A percentile compares a stretch with the other conserved stretches of the same genome.
phyloP scores from a whole-genome alignment of 805 yeast species.

The Brettanomyces anomalus region DNA sequence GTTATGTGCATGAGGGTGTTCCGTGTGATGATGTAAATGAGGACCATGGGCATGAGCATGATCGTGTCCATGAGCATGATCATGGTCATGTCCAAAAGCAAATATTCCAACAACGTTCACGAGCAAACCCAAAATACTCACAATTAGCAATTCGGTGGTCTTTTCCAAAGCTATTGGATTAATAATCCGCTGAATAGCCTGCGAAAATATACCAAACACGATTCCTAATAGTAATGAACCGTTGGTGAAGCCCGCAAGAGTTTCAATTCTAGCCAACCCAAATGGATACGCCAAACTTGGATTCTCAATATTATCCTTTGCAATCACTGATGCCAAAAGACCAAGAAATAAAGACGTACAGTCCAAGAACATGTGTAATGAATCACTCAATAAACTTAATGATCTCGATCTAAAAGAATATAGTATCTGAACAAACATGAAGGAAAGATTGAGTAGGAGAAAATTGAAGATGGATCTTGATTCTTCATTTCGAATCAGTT shows the following conservation, averaged over 20 bases:
- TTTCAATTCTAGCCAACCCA: constrained; percentile 78
- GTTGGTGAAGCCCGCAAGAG: constrained; percentile 91
- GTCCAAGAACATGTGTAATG: constrained; percentile 93
- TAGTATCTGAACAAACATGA: constrained; percentile 88
- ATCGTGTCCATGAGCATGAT: constrained; percentile 27
- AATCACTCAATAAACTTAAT: constrained; percentile 82
- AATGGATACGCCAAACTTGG: constrained; percentile 55
- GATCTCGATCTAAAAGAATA: constrained; percentile 92
- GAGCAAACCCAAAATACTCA: constrained; percentile 72
- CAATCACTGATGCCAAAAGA: constrained; percentile 62
- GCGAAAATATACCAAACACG: constrained; percentile 78
- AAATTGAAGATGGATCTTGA: constrained; percentile 87
- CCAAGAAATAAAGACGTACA: constrained; percentile 89
- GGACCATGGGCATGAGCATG: constrained; percentile 6
- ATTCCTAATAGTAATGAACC: constrained; percentile 85
- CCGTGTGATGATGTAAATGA: constrained; percentile 1
- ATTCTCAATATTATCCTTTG: constrained; percentile 20
- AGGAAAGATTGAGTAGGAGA: constrained; percentile 73
- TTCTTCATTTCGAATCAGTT: constrained; percentile 45
- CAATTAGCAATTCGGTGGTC: constrained; percentile 78
- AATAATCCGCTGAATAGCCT: constrained; percentile 73
- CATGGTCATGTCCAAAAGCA: constrained; percentile 65
- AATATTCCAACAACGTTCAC: constrained; percentile 90
- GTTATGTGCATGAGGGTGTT: constrained; percentile 1
- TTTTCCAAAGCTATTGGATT: constrained; percentile 71